Evolutionary conservation across 352 stramenopile genomes (phyloP).

Genomic region (Saprolegnia diclina): DNA sequence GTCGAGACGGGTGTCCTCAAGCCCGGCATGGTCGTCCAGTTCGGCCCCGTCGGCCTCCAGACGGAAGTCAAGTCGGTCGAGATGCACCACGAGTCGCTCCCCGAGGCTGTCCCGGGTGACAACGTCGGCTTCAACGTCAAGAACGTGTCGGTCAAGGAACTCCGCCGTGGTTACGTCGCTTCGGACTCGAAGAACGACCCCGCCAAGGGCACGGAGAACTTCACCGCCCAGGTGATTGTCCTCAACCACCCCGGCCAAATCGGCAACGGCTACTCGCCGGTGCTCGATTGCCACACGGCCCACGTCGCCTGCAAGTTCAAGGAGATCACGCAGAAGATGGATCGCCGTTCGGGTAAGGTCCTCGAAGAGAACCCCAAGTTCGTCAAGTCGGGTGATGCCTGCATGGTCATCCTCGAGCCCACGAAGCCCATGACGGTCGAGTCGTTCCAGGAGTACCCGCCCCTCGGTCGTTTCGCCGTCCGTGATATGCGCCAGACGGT

Average conservation of each 20-base stretch:
- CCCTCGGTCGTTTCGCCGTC: conserved; percentile 94
- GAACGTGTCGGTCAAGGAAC: conserved; percentile 92
- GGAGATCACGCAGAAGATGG: conserved; percentile 94
- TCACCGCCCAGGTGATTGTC: conserved; percentile 95
- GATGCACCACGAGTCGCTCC: conserved; percentile 93
- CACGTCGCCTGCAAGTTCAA: conserved; percentile 95
- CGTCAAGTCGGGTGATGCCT: conserved; percentile 94
- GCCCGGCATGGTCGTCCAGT: conserved; percentile 87
- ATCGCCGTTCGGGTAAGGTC: conserved; percentile 93
- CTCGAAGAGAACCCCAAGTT: conserved; percentile 92
- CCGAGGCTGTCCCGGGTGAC: conserved; percentile 89
- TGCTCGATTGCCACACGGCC: conserved; percentile 97
- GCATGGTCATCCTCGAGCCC: conserved; percentile 92
- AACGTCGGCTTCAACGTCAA: conserved; percentile 98
- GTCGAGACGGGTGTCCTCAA: conserved; percentile 96
- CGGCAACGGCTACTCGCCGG: conserved; percentile 88
- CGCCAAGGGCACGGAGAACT: conserved; percentile 71
- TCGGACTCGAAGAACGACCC: conserved; percentile 93
- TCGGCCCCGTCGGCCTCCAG: conserved; percentile 87
- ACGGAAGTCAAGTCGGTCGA: conserved; percentile 96
- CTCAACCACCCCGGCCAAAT: conserved; percentile 95
- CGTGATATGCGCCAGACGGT: conserved; percentile 97
- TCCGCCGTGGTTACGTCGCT: conserved; percentile 91
- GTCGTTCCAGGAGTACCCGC: conserved; percentile 94
- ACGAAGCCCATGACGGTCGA: conserved; percentile 94